Base-by-base conservation (phyloP, 495 filamentous ascomycete species). In the Penicillium subrubescens region DNA sequence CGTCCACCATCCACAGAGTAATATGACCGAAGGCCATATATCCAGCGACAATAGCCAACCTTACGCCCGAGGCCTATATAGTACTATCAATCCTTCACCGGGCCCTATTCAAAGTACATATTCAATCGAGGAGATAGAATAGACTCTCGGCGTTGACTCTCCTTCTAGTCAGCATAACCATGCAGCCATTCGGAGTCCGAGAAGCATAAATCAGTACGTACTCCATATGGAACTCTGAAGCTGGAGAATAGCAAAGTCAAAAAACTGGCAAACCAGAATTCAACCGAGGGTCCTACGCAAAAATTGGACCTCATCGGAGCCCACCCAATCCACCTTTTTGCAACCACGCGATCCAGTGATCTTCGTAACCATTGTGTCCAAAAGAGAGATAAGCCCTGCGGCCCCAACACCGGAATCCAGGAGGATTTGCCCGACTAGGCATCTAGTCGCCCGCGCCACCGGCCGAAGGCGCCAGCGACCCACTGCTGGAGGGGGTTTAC, bases 331-430 rank as follows among this genome's bases (percentile, higher is more conserved):
- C 61, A 69, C 63, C 53, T 57, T 54, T 54, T 56, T 35, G 57
- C 60, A 67, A 67, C 61, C 67, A 65, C 44, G 8, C 68, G 62
- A 69, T 66, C 67, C 67, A 64, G 60, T 63, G 68, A 73, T 73
- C 69, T 64, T 69, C 68, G 34, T 56, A 50, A 23, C 43, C 27
- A 59, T 51, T 31, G 59, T 46, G 44, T 66, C 59, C 68, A 66
- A 64, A 62, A 60, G 60, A 60, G 55, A 66, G 66, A 73, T 73
- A 71, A 71, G 71, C 71, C 66, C 71, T 73, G 71, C 59, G 66
- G 68, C 63, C 61, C 68, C 71, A 44, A 57, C 64, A 39, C 63
- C 63, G 67, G 61, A 37, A 68, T 29, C 64, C 60, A 64, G 66
- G 69, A 67, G 69, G 69, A 66, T 70, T 66, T 72, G 37, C 69